These are phyloP conservation scores for Fusarium odoratissimum DNA, from an alignment of 2,329 filamentous ascomycete species.

Conservation along the genomic window DNA sequence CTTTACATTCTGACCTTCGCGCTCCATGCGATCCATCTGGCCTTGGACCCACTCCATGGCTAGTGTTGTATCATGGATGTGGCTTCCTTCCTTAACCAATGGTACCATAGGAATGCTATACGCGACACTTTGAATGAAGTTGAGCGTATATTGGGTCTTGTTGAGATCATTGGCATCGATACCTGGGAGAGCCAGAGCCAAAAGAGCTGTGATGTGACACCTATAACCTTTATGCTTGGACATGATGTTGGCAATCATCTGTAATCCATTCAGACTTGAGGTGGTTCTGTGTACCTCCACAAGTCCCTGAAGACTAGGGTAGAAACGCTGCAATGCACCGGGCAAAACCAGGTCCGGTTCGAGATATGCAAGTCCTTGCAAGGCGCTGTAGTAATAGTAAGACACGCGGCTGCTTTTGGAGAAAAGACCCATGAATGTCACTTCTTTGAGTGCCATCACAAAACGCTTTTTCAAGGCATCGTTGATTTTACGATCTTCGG, in stretches of 20 bases:
- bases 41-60: slow-evolving; percentile 94
- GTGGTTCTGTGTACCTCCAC: slow-evolving; percentile 98
- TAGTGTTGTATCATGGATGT: slow-evolving; percentile 77
- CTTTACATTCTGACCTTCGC: slow-evolving; percentile 84
- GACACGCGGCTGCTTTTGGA: slow-evolving; percentile 94
- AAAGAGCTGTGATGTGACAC: slow-evolving; percentile 91
- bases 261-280: slow-evolving; percentile 89
- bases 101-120: slow-evolving; percentile 96
- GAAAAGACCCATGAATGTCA: slow-evolving; percentile 98
- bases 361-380: slow-evolving; percentile 89
- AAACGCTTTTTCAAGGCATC: slow-evolving; percentile 87
- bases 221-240: slow-evolving; percentile 94
- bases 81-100: slow-evolving; percentile 68
- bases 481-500: slow-evolving; percentile 81
- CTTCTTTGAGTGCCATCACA: slow-evolving; percentile 87
- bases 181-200: slow-evolving; percentile 92
- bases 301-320: slow-evolving; percentile 94
- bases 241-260: slow-evolving; percentile 93
- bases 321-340: slow-evolving; percentile 93
- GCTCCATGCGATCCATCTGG: slow-evolving; percentile 94
- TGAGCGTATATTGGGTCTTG: slow-evolving; percentile 93
- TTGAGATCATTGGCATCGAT: slow-evolving; percentile 98
- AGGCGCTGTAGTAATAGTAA: slow-evolving; percentile 88
- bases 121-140: slow-evolving; percentile 94
- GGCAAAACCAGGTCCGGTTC: slow-evolving; percentile 93